These are phyloP conservation scores for Conringia planisiliqua DNA, from an alignment of 345 rosid genomes.

Conservation along the genomic window DNA sequence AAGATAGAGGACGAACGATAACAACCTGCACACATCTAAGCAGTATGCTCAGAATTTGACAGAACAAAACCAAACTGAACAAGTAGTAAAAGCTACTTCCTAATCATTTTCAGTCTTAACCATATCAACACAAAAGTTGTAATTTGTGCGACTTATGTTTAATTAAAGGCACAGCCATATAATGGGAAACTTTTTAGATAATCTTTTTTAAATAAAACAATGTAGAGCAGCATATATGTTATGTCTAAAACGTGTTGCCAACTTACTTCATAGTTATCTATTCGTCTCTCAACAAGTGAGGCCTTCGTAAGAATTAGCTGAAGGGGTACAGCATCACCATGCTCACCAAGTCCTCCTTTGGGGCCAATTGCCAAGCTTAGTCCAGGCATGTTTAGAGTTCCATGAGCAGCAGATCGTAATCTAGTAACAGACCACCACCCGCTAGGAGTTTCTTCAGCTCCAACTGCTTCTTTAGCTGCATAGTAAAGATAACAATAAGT, in stretches of 20 bases:
- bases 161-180: not conserved
- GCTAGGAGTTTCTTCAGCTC: constrained; percentile 87
- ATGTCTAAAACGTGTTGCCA: constrained; percentile 29
- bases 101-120: not conserved
- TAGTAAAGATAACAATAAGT: constrained; percentile 6
- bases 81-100: constrained; percentile 14
- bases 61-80: constrained; percentile 17
- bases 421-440: constrained; percentile 93
- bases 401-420: constrained; percentile 92
- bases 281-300: constrained; percentile 96
- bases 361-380: constrained; percentile 84
- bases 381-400: constrained; percentile 80
- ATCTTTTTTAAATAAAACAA: too few species aligned
- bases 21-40: constrained; percentile 99
- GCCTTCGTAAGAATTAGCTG: constrained; percentile 84
- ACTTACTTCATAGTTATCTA: constrained; percentile 99
- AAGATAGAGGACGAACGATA: constrained; percentile 85
- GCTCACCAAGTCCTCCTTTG: constrained; percentile 96
- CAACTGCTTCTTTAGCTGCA: constrained; percentile 87
- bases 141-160: not conserved
- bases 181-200: not conserved
- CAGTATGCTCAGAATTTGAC: constrained; percentile 65
- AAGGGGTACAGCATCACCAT: constrained; percentile 87
- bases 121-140: constrained; percentile 2
- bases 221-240: not conserved